Base-by-base conservation (phyloP, 345 rosid genomes). In the Mangifera indica region DNA sequence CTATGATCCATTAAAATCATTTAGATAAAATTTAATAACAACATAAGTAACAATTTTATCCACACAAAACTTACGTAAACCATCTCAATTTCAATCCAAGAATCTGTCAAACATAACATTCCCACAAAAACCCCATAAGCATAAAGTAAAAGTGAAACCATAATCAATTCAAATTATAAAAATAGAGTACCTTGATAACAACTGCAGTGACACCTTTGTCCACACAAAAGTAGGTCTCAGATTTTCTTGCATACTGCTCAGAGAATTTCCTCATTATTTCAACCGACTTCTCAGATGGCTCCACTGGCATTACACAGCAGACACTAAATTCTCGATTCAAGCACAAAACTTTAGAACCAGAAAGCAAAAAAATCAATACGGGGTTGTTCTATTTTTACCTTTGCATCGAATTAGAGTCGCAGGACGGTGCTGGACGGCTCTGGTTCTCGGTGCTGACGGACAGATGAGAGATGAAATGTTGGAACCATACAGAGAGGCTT, bases 191-290 rank as follows among this genome's bases (percentile, higher is more conserved):
- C 98, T 95, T 90, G 63, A 95, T 89, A 29, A 95, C 99, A 63
- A 95, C 99, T 63, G 99, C 79, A 67, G 99, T 92, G 66, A 95
- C 99, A 34, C 92, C 89, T 85, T 95, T 95, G 57, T 92, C 99
- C 4, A 83, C 85, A 72, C 99, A 92, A 84, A 95, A 95, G 77
- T 82, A 95, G 18, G 99, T 95, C 62, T 92, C 99, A 1, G 99
- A 95, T 68, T 83, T 87, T 72, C 96, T 93, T 55, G 96, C 97
- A 78, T 95, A 95, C 78, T 95, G 99, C 81, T 95, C 98, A 0
- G 99, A 95, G 87, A 95, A 95, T 78, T 95, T 95, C 87, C 98
- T 90, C 99, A 95, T 92, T 29, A 92, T 71, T 71, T 95, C 99
- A 49, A 92, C 86, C 44, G 97, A 90, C 75, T 95, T 92, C 59